A percentile compares a stretch with the other conserved stretches of the same genome.
phyloP scores from a whole-genome alignment of 129 eudicot species.

The sunflower (Helianthus annuus) region DNA sequence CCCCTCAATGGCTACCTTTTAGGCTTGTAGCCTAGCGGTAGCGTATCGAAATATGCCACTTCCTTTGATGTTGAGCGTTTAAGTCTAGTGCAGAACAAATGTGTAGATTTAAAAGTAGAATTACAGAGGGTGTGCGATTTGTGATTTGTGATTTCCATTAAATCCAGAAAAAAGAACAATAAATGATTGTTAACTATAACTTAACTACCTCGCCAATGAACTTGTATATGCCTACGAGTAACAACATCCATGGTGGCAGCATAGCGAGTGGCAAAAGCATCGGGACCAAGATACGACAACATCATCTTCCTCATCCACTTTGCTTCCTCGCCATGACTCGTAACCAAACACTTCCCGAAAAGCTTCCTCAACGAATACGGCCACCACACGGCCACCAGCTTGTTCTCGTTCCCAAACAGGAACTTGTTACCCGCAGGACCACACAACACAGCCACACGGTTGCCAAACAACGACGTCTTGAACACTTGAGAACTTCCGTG shows the following conservation, averaged over 20 bases:
- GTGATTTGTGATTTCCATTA: too few species aligned
- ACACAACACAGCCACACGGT: conserved; percentile 42
- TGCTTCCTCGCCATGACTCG: conserved; percentile 45
- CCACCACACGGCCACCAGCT: conserved; percentile 60
- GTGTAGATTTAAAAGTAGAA: too few species aligned
- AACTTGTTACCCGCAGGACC: conserved; percentile 61
- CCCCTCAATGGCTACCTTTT: too few species aligned
- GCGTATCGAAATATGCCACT: too few species aligned
- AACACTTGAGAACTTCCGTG: conserved; percentile 40
- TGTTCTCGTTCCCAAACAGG: conserved; percentile 59
- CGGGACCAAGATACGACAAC: conserved; percentile 47
- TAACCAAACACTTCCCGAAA: conserved; percentile 38
- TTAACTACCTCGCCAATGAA: conserved; percentile 55
- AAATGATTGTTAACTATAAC: too few species aligned
- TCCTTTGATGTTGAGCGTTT: too few species aligned
- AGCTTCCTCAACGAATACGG: conserved; percentile 51
- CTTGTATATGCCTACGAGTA: conserved; percentile 45
- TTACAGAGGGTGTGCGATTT: too few species aligned
- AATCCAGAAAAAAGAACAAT: too few species aligned
- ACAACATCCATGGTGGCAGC: conserved; percentile 48
- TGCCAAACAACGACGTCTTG: conserved; percentile 50
- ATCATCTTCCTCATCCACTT: conserved; percentile 55
- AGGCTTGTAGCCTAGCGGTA: too few species aligned
- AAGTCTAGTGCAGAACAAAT: too few species aligned
- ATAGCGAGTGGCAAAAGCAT: conserved; percentile 44